These are phyloP conservation scores for Lanzia echinophila DNA, from an alignment of 2,329 filamentous ascomycete species.

Conservation along the genomic window DNA sequence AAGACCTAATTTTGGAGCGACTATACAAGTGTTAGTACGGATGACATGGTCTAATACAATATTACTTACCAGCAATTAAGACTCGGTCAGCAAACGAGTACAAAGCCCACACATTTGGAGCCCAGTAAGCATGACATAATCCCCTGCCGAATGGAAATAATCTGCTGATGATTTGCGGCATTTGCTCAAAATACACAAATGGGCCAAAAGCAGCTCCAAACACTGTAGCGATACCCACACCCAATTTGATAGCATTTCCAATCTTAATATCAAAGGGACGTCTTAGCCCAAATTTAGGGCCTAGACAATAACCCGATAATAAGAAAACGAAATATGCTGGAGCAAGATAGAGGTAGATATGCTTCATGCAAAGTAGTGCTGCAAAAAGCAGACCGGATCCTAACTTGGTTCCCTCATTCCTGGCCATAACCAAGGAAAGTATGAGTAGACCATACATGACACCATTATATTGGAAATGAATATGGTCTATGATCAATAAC, in stretches of 20 bases:
- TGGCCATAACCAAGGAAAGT: conserved; percentile 76
- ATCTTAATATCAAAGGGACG: conserved; percentile 72
- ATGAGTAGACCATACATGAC: conserved; percentile 90
- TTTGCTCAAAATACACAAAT: conserved; percentile 73
- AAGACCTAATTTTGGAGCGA: conserved; percentile 75
- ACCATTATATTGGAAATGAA: conserved; percentile 98
- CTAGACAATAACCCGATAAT: conserved; percentile 82
- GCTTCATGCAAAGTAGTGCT: conserved; percentile 83
- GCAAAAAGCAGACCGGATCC: conserved; percentile 80
- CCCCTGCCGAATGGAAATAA: conserved; percentile 93
- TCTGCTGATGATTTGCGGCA: conserved; percentile 74
- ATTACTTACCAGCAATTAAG: conserved; percentile 64
- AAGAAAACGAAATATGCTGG: conserved; percentile 94
- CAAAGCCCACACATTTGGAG: conserved; percentile 92
- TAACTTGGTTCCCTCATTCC: conserved; percentile 67
- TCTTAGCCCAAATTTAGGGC: conserved; percentile 55
- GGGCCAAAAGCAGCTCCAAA: conserved; percentile 83
- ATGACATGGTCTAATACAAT: not conserved
- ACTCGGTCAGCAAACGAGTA: conserved; percentile 87
- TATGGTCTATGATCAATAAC: conserved; percentile 93
- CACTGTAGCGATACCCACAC: conserved; percentile 60
- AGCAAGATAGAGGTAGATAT: conserved; percentile 95
- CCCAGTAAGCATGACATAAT: conserved; percentile 97
- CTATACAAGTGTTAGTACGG: conserved; percentile 36
- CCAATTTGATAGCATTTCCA: conserved; percentile 77